Conservation (phyloP, 129 eudicot genomes). For the sunflower (Helianthus annuus) region DNA sequence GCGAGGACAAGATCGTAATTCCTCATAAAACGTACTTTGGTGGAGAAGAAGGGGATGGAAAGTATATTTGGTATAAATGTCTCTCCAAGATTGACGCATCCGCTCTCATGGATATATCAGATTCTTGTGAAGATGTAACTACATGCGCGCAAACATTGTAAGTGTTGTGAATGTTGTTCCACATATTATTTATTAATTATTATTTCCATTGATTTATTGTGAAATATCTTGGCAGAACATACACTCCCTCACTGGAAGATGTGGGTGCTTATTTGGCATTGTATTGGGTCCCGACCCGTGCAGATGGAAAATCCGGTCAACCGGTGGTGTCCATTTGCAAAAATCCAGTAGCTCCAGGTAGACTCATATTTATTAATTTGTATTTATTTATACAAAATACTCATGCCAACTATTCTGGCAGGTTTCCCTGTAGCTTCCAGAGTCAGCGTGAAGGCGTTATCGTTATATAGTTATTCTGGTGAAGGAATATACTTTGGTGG, state of each 20-base stretch:
- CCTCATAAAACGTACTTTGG: constrained; percentile 83
- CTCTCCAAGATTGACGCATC: constrained; percentile 50
- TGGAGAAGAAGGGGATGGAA: constrained; percentile 85
- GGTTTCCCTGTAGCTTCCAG: constrained; percentile 73
- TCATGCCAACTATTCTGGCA: constrained; percentile 34
- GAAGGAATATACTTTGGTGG: constrained; percentile 97
- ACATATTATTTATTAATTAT: background rate
- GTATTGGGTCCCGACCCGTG: constrained; percentile 91
- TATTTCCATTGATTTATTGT: constrained; percentile 14
- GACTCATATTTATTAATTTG: background rate
- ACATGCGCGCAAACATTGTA: constrained; percentile 63
- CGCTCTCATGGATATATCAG: constrained; percentile 52
- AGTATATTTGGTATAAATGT: constrained; percentile 70
- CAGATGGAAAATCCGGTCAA: constrained; percentile 72
- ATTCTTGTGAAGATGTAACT: constrained; percentile 43
- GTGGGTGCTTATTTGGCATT: constrained; percentile 80
- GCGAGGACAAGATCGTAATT: constrained; percentile 65
- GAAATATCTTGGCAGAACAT: constrained; percentile 49
- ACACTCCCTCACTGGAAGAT: constrained; percentile 85
- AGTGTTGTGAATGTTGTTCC: constrained; percentile 37
- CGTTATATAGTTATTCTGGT: constrained; percentile 58
- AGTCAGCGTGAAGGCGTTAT: constrained; percentile 55
- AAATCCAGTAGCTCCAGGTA: constrained; percentile 84
- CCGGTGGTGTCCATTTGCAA: constrained; percentile 66
- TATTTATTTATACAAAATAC: constrained; percentile 5